Conservation (phyloP, 768 basidiomycete genomes). For the Lanmaoa rubissima region DNA sequence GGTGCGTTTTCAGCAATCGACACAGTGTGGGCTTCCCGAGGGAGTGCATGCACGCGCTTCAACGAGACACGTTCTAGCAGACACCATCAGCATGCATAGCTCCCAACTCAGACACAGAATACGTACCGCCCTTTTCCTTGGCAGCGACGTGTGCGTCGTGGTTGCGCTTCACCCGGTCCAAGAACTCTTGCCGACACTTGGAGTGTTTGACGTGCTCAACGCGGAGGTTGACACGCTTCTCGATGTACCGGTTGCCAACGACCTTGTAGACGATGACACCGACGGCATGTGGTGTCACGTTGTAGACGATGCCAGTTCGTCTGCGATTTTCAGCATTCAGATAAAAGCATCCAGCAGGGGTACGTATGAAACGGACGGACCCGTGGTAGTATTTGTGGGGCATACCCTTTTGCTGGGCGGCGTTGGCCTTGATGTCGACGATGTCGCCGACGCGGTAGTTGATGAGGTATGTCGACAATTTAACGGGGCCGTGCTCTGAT, state of each 20-base stretch:
- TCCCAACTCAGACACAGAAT: not conserved
- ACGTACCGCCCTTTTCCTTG: conserved; percentile 84
- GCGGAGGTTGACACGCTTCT: conserved; percentile 98
- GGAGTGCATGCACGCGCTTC: conserved; percentile 82
- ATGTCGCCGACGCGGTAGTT: conserved; percentile 96
- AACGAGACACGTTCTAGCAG: conserved; percentile 70
- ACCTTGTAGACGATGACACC: conserved; percentile 98
- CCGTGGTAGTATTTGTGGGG: conserved; percentile 99
- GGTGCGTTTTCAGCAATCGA: conserved; percentile 73
- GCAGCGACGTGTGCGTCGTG: conserved; percentile 79
- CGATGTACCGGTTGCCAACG: conserved; percentile 97
- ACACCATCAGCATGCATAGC: not conserved
- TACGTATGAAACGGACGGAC: conserved; percentile 46
- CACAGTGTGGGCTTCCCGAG: conserved; percentile 77
- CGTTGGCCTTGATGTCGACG: conserved; percentile 99
- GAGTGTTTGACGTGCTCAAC: conserved; percentile 96
- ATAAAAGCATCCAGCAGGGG: not conserved
- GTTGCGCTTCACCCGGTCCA: conserved; percentile 93
- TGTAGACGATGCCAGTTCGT: conserved; percentile 98
- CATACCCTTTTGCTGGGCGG: conserved; percentile 99
- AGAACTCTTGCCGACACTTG: conserved; percentile 96
- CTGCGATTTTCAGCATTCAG: conserved; percentile 39
- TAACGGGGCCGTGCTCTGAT: conserved; percentile 84
- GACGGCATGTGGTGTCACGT: conserved; percentile 92
- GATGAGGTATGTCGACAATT: conserved; percentile 90